phyloP scores from a whole-genome alignment of 2,329 filamentous ascomycete genomes.

The Fusarium sp. region DNA sequence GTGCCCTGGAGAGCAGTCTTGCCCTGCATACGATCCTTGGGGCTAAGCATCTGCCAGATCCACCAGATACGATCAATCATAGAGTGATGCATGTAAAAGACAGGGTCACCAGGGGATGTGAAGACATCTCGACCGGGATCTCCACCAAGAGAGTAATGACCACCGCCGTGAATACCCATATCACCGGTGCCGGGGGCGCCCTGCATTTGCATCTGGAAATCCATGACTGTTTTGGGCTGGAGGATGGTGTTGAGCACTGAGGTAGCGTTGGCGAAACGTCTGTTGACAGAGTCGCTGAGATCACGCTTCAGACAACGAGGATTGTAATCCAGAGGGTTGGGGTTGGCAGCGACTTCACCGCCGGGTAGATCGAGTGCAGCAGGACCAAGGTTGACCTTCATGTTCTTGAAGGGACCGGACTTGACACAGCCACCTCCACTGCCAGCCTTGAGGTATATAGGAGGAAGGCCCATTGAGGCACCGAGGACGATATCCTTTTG shows the following conservation, averaged over 20 bases:
- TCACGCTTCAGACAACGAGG: constrained; percentile 60
- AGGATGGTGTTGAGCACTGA: constrained; percentile 56
- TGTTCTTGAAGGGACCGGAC: constrained; percentile 63
- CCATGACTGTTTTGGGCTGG: constrained; percentile 52
- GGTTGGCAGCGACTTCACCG: constrained; percentile 35
- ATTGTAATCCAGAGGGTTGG: constrained; percentile 55
- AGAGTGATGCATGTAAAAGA: constrained; percentile 53
- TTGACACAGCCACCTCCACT: constrained; percentile 68
- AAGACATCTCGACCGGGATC: constrained; percentile 59
- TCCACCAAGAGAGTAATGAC: constrained; percentile 57
- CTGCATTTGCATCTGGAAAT: constrained; percentile 63
- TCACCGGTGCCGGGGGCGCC: constrained; percentile 47
- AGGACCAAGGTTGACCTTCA: constrained; percentile 58
- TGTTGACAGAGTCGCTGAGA: constrained; percentile 47
- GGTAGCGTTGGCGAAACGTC: constrained; percentile 44
- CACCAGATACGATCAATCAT: constrained; percentile 50
- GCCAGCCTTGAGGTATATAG: constrained; percentile 58
- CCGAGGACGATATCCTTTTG: constrained; percentile 46
- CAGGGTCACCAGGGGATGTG: constrained; percentile 56
- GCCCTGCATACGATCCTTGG: constrained; percentile 41
- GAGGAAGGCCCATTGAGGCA: constrained; percentile 45
- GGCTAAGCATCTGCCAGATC: constrained; percentile 51
- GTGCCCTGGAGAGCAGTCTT: constrained; percentile 42
- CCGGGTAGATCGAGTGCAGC: constrained; percentile 50
- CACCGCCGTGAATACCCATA: constrained; percentile 54